Evolutionary conservation across 2,329 filamentous ascomycete species (phyloP), one percentile per base, ranked within the genome.

Genomic region (Aotearoamyces nothofagi): DNA sequence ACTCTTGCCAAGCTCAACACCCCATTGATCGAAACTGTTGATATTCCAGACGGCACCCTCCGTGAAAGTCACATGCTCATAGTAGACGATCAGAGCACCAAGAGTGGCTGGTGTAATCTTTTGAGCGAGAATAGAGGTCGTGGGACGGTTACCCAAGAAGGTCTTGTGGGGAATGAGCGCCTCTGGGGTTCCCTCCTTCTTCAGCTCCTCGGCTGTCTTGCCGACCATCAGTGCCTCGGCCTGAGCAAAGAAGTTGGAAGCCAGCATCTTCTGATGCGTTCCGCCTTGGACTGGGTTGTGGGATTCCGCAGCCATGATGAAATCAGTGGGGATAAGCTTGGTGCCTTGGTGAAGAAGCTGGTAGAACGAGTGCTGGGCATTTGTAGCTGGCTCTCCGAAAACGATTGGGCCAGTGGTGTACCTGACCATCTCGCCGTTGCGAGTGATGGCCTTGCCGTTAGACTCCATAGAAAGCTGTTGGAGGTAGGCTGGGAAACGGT

Each of bases 401-500:
- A 98, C 65, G 52, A 98, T 87, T 31, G 90, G 73, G 27, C 90
- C 87, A 20, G 90, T 98, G 33, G 86, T 94, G 66, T 98, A 98
- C 63, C 93, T 93, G 51, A 92, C 86, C 36, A 92, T 78, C 39
- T 77, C 71, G 20, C 84, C 77, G 33, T 72, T 78, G n/a, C 70
- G 74, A 37, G 87, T 92, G 50, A 96, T 84, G 36, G 80, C 82
- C 69, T 98, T 98, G 52, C 90, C 90, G 58, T 98, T 98, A 37
- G 87, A 96, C 66, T 98, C 90, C 90, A 98, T 98, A 36, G 87
- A 96, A 35, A 98, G 68, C 61, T 98, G 90, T 63, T 98, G 90
- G 31, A 98, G 79, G 63, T 98, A 98, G 45, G 90, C 90, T 20
- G 90, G 86, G 77, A 98, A 96, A 43, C 90, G 82, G 70, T 94